Conservation (phyloP, 1,284 basidiomycete species). For the Porodaedalea pini region DNA sequence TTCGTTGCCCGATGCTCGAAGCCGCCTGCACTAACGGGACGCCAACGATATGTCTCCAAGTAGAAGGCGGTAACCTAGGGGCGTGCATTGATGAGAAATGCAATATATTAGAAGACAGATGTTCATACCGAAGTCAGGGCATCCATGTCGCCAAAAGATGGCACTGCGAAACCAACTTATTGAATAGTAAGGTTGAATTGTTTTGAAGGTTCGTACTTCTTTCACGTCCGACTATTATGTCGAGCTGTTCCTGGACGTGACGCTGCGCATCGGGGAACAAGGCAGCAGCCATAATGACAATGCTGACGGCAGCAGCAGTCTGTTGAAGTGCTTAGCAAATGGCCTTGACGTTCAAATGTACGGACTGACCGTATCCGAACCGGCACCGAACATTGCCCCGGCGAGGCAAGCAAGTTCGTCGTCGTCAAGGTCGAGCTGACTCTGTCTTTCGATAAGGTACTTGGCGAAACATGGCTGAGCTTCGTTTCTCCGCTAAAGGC, state of each 20-base stretch:
- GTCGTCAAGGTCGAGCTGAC: constrained; percentile 27
- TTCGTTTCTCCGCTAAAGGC: constrained; percentile 5
- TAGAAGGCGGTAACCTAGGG: constrained; percentile 56
- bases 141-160: constrained; percentile 48
- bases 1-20: constrained; percentile 55
- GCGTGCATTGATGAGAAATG: background rate
- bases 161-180: constrained; percentile 33
- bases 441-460: constrained; percentile 29
- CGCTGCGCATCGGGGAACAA: constrained; percentile 52
- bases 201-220: constrained; percentile 38
- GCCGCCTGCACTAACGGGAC: constrained; percentile 53
- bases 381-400: constrained; percentile 33
- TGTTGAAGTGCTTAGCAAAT: constrained; percentile 22
- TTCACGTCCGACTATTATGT: constrained; percentile 52
- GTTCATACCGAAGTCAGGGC: constrained; percentile 35
- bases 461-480: constrained; percentile 28
- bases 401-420: constrained; percentile 30
- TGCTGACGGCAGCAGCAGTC: constrained; percentile 54
- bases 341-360: constrained; percentile 16
- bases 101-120: background rate
- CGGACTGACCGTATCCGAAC: constrained; percentile 25
- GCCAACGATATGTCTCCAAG: constrained; percentile 61
- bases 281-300: constrained; percentile 60
- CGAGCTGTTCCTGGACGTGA: constrained; percentile 58
- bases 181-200: constrained; percentile 20